Evolutionary conservation across 2,329 filamentous ascomycete species (phyloP).

Genomic region (Diaporthe eres): DNA sequence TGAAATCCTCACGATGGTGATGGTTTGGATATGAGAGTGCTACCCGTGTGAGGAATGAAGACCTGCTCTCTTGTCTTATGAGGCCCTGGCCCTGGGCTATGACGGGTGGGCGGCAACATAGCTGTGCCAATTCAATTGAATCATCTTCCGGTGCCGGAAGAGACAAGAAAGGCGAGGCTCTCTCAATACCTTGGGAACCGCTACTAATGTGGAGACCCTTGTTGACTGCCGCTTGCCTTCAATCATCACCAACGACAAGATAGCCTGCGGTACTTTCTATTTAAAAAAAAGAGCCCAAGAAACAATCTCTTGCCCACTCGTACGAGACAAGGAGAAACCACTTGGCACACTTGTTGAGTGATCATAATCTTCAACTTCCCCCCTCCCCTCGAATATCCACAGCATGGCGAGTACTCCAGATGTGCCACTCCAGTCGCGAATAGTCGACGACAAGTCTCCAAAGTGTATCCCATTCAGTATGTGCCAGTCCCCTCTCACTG

Average conservation of each 20-base stretch:
- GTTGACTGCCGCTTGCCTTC: background rate
- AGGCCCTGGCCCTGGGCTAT: background rate
- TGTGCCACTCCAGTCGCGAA: conserved; percentile 52
- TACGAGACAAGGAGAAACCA: background rate
- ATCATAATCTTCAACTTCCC: background rate
- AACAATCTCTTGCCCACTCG: background rate
- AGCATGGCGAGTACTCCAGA: conserved; percentile 50
- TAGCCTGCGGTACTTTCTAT: background rate
- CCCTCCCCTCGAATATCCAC: background rate
- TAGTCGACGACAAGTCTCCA: conserved; percentile 83
- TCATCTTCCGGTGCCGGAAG: conserved; percentile 18
- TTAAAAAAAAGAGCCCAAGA: background rate
- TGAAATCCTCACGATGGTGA: background rate
- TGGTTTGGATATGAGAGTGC: background rate
- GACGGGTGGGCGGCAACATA: background rate
- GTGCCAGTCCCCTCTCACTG: background rate
- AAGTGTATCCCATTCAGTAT: conserved; percentile 80
- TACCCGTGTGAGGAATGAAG: background rate
- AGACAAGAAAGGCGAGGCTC: conserved; percentile 11
- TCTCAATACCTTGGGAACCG: background rate
- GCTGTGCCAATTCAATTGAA: background rate
- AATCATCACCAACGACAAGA: background rate
- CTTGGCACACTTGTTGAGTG: background rate
- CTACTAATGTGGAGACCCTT: conserved; percentile 16
- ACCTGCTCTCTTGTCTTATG: background rate